These are phyloP conservation scores for Pyrenochaeta sp. DNA, from an alignment of 2,329 filamentous ascomycete genomes.

Conservation along the genomic window DNA sequence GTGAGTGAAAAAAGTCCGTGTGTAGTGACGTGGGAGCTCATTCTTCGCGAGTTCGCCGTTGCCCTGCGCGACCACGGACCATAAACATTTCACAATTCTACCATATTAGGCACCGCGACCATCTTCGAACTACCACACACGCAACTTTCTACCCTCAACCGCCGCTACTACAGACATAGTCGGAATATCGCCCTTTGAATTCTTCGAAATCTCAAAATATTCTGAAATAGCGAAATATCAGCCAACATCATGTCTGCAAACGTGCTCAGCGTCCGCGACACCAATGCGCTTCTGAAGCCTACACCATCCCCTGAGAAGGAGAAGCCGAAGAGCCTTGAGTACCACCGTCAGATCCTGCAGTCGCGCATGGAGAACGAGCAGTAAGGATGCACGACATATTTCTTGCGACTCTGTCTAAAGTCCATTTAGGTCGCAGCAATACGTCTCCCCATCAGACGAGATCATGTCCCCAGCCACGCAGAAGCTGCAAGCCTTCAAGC, in stretches of 20 bases:
- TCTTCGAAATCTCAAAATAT: neutral
- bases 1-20: neutral
- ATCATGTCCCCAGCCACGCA: constrained; percentile 88
- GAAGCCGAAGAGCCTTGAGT: constrained; percentile 66
- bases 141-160: too few species aligned
- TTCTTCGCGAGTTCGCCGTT: constrained; percentile 15
- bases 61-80: constrained; percentile 15
- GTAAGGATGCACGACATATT: constrained; percentile 55
- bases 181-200: neutral
- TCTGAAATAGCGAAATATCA: neutral
- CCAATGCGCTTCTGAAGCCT: constrained; percentile 60
- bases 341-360: constrained; percentile 77
- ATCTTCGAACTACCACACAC: constrained; percentile 9
- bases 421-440: constrained; percentile 59
- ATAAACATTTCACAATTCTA: constrained; percentile 10
- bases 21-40: constrained; percentile 14
- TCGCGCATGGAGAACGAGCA: constrained; percentile 72
- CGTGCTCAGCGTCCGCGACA: constrained; percentile 71
- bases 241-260: constrained; percentile 61
- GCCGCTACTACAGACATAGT: neutral
- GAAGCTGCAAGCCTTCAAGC: constrained; percentile 81
- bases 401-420: constrained; percentile 20
- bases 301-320: constrained; percentile 32
- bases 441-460: constrained; percentile 84
- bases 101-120: constrained; percentile 7